A percentile compares a stretch with the other conserved stretches of the same genome.
Conservation (phyloP, 495 filamentous ascomycete genomes). For the Penicillium salamii region DNA sequence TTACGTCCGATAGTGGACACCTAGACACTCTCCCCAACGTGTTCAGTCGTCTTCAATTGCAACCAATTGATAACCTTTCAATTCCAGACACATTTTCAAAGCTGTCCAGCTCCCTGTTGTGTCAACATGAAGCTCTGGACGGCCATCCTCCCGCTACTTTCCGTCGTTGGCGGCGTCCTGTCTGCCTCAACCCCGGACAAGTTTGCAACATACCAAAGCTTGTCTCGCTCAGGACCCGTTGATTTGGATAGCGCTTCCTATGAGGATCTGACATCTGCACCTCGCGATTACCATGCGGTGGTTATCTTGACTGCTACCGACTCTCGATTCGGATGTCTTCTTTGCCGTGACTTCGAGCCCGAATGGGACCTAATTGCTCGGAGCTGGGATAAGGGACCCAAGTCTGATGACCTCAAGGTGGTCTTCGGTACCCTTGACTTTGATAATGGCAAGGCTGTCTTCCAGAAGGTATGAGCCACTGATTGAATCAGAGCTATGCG, state of each 20-base stretch:
- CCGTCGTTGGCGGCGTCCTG: conserved; percentile 42
- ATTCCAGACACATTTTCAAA: background rate
- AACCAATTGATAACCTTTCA: conserved; percentile 8
- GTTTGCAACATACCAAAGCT: conserved; percentile 66
- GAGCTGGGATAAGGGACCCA: conserved; percentile 84
- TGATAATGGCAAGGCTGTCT: conserved; percentile 74
- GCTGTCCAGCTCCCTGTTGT: conserved; percentile 15
- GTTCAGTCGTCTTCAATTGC: conserved; percentile 8
- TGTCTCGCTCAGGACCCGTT: conserved; percentile 65
- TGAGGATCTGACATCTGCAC: conserved; percentile 66
- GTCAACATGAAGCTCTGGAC: conserved; percentile 54
- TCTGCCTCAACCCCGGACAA: conserved; percentile 33
- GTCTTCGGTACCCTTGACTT: conserved; percentile 91
- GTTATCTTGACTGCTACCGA: conserved; percentile 89
- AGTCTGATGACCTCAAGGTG: conserved; percentile 65
- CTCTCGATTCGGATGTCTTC: conserved; percentile 74
- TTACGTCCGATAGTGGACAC: conserved; percentile 27
- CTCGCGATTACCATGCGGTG: conserved; percentile 79
- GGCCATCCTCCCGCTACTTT: conserved; percentile 50
- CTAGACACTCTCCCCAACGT: conserved; percentile 19
- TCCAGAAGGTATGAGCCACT: conserved; percentile 69
- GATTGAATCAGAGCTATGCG: background rate
- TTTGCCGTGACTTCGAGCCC: conserved; percentile 88
- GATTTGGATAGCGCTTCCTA: conserved; percentile 75
- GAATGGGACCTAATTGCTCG: conserved; percentile 88